Evolutionary conservation across 2,329 filamentous ascomycete genomes (phyloP), one percentile per base, ranked within the genome.

Genomic region (Phaeosphaeria sp.): DNA sequence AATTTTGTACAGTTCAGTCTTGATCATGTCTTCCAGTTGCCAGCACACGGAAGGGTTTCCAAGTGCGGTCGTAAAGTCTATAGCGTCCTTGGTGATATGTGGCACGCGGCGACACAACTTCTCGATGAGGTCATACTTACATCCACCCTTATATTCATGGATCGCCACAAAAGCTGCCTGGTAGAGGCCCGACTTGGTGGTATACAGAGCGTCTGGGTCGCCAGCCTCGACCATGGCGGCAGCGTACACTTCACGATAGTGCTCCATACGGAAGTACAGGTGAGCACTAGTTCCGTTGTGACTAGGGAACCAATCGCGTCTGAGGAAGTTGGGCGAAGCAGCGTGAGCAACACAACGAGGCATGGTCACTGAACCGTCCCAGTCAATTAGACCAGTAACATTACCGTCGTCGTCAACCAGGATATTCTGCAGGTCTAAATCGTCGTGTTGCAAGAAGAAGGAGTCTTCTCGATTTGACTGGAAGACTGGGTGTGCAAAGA

Each of bases 391-490:
- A 3, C 58, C 64, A 17, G 54, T 59, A n/a, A 64, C 51, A n/a
- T 59, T 30, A n/a, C 59, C 56, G 2, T 33, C 18, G 7, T 48
- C 46, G 43, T 63, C 55, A 18, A 53, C 45, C 6, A 63, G 30
- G 43, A 68, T 63, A 49, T 68, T 68, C 18, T 65, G 58, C 3
- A 56, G 47, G 24, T 61, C 42, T 20, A 68, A 54, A 46, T 68
- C 65, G 8, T 52, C 30, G 39, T 65, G 63, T 1, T n/a, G 24
- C 2, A 66, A 54, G 1, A 57, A 49, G 33, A 67, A 68, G 2
- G 54, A 51, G 25, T 69, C 61, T 17, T 48, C 13, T 2, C 20
- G 44, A 2, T 2, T 3, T 6, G 44, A 46, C 17, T 46, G 6
- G 33, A 56, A 27, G 47, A 40, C 24, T 30, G 53, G 48, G 15